A percentile compares a stretch with the other conserved stretches of the same genome.
Conservation (phyloP, 305 asterid genomes). For the Ilex paraguariensis region DNA sequence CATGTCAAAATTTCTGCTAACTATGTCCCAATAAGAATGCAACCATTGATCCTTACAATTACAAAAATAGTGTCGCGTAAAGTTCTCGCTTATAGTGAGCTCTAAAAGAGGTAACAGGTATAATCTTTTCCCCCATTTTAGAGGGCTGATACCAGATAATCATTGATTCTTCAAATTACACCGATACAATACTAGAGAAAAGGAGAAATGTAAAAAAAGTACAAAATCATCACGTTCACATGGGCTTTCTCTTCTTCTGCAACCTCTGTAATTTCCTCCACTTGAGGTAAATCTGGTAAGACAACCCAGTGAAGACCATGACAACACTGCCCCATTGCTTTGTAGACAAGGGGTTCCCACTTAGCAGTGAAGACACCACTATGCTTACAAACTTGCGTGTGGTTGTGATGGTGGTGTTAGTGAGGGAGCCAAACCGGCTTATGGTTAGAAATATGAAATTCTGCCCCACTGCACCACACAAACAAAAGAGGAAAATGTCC, state of each 20-base stretch:
- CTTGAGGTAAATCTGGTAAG: constrained; percentile 88
- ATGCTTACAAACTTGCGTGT: constrained; percentile 98
- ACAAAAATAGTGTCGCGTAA: too few species aligned
- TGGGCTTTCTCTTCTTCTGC: constrained; percentile 73
- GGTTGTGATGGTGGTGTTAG: constrained; percentile 98
- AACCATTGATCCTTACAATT: too few species aligned
- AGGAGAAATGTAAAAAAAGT: background rate
- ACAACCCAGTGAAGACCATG: constrained; percentile 95
- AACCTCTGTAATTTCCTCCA: constrained; percentile 68
- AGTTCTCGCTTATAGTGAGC: too few species aligned
- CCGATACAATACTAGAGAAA: too few species aligned
- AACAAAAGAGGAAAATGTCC: constrained; percentile 86
- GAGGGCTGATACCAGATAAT: too few species aligned
- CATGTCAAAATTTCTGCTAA: too few species aligned
- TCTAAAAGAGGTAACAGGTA: too few species aligned
- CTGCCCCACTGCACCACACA: constrained; percentile 99
- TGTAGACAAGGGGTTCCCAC: constrained; percentile 83
- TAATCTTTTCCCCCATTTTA: too few species aligned
- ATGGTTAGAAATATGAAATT: constrained; percentile 90
- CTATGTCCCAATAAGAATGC: too few species aligned
- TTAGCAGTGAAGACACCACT: constrained; percentile 82
- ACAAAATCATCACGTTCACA: constrained; percentile 22
- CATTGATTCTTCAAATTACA: too few species aligned
- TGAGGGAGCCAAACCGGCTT: constrained; percentile 88
- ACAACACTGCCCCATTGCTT: constrained; percentile 90